phyloP scores from a whole-genome alignment of 345 rosid genomes.

The Toxicodendron radicans region DNA sequence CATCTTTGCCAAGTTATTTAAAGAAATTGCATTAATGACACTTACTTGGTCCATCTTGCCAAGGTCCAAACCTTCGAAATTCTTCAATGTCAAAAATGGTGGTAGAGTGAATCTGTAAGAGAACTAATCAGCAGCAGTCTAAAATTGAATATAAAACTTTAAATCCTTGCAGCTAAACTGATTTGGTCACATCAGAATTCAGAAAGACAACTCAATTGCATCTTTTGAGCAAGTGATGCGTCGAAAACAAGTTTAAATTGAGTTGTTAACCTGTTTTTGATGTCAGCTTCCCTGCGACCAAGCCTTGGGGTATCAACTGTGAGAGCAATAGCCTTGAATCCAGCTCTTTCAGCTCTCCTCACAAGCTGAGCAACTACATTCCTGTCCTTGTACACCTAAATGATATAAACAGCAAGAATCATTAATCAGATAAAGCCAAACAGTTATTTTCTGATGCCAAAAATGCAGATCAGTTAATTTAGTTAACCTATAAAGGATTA shows the following conservation, averaged over 20 bases:
- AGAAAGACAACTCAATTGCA: background rate
- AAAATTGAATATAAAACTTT: background rate
- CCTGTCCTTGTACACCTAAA: constrained; percentile 74
- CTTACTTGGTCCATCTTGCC: constrained; percentile 82
- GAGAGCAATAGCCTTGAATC: constrained; percentile 93
- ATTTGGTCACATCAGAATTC: background rate
- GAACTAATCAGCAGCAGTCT: constrained; percentile 7
- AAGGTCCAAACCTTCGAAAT: constrained; percentile 91
- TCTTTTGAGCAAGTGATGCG: background rate
- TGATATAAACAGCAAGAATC: constrained; percentile 2
- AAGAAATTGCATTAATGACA: background rate
- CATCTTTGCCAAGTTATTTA: background rate
- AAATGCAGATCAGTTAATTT: background rate
- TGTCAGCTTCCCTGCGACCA: constrained; percentile 91
- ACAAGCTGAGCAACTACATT: constrained; percentile 82
- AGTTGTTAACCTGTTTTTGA: constrained; percentile 71
- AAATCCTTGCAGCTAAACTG: background rate
- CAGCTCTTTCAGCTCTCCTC: constrained; percentile 89
- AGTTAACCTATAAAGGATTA: background rate
- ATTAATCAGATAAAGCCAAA: constrained; percentile 19
- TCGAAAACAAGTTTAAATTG: background rate
- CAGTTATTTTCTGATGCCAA: background rate
- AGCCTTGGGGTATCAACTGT: constrained; percentile 93
- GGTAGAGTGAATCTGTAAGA: constrained; percentile 71
- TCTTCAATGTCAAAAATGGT: constrained; percentile 78